phyloP scores from a whole-genome alignment of 1,284 basidiomycete species.

The Paramarasmius palmivorus region DNA sequence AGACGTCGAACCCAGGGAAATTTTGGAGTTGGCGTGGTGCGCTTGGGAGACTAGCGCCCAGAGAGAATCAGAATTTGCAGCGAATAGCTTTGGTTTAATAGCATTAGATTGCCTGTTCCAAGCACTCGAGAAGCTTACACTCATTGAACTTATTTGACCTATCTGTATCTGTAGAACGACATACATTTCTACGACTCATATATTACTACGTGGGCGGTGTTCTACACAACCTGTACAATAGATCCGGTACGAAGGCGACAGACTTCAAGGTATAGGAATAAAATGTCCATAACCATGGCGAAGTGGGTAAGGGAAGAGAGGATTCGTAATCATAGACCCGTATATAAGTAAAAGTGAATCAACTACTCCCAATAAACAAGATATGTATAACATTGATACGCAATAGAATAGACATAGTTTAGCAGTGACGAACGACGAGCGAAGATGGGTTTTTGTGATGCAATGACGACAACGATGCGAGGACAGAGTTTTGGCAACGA shows the following conservation, averaged over 20 bases:
- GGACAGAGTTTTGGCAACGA: not conserved
- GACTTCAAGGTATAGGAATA: not conserved
- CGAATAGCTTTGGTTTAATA: conserved; percentile 68
- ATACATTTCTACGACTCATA: not conserved
- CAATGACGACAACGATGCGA: not conserved
- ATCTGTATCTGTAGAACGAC: not conserved
- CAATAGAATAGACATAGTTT: not conserved
- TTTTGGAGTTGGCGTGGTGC: conserved; percentile 58
- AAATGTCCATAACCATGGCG: not conserved
- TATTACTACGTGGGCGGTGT: conserved; percentile 13
- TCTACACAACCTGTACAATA: conserved; percentile 17
- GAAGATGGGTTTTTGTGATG: not conserved
- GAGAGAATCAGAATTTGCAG: conserved; percentile 50
- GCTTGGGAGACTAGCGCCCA: conserved; percentile 59
- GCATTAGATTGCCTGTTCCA: conserved; percentile 41
- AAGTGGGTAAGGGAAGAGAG: not conserved
- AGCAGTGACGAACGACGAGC: not conserved
- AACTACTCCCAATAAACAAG: not conserved
- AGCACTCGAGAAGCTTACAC: not conserved
- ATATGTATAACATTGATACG: not conserved
- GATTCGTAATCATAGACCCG: not conserved
- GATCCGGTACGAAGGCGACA: not conserved
- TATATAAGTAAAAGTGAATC: not conserved
- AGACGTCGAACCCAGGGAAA: conserved; percentile 30
- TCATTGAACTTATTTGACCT: too few relatives aligned